Conservation (phyloP, 2,329 filamentous ascomycete species). For the Paramyrothecium sp. region DNA sequence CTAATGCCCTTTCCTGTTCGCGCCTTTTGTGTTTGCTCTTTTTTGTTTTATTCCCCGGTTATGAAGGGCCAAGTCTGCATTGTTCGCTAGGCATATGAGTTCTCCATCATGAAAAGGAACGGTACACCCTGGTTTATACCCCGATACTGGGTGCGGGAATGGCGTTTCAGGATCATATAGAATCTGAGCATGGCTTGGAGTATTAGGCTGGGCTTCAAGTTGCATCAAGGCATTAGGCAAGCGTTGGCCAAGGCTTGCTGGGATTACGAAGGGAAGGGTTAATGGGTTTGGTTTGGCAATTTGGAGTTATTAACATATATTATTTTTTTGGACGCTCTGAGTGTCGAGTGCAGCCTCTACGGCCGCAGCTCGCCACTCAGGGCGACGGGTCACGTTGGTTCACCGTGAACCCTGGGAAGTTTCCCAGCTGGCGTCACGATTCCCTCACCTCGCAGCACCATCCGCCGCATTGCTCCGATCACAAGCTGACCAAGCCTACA, state of each 20-base stretch:
- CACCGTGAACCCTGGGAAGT: conserved; percentile 1
- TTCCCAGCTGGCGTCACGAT: not conserved
- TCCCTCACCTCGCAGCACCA: not conserved
- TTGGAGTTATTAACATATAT: conserved; percentile 12
- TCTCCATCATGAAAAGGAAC: not conserved
- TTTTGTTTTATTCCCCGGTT: not conserved
- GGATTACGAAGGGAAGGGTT: conserved; percentile 1
- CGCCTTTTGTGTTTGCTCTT: not conserved
- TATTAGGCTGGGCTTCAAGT: not conserved
- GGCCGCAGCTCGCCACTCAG: conserved; percentile 39
- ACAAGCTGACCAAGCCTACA: conserved; percentile 33
- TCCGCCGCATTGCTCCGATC: not conserved
- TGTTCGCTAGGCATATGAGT: not conserved
- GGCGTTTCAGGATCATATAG: not conserved
- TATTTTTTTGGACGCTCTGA: conserved; percentile 37
- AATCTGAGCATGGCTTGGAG: not conserved
- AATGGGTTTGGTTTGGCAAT: conserved; percentile 1
- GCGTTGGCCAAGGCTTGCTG: no score
- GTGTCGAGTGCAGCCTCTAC: conserved; percentile 31
- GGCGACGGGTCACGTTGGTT: conserved; percentile 45
- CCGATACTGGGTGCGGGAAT: not conserved
- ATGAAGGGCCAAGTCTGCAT: not conserved
- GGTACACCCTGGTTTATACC: not conserved
- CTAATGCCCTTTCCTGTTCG: conserved; percentile 4
- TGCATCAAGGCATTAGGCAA: no score